These are phyloP conservation scores for Cyclotella cryptica DNA, from an alignment of 108 stramenopile species.

Conservation along the genomic window DNA sequence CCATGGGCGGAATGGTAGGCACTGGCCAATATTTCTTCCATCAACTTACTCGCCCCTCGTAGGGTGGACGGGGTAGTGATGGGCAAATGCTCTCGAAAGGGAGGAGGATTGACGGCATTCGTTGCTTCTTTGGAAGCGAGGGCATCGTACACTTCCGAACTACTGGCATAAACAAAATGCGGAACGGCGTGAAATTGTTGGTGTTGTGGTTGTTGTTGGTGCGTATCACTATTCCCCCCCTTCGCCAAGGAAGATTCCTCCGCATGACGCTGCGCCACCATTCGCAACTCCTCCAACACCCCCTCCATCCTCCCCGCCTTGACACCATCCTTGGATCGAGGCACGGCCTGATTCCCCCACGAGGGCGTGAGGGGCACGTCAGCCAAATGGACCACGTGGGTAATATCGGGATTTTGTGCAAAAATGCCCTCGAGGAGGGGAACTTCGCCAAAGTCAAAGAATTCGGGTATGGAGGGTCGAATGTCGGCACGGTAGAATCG, in stretches of 20 bases:
- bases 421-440: slow-evolving; percentile 84
- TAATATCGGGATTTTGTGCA: slow-evolving; percentile 73
- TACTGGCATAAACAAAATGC: slow-evolving; percentile 62
- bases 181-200: slow-evolving; percentile 29
- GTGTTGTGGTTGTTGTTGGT: too few relatives aligned
- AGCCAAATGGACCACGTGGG: slow-evolving; percentile 85
- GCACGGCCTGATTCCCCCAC: slow-evolving; percentile 59
- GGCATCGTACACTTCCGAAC: slow-evolving; percentile 57
- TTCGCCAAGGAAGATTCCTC: neutral
- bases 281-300: slow-evolving; percentile 70
- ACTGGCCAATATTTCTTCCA: slow-evolving; percentile 80
- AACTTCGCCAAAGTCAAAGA: slow-evolving; percentile 75
- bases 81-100: slow-evolving; percentile 66
- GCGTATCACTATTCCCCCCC: neutral
- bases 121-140: slow-evolving; percentile 31
- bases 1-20: slow-evolving; percentile 77
- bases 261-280: too few relatives aligned
- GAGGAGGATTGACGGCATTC: slow-evolving; percentile 41
- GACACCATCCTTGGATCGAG: slow-evolving; percentile 65
- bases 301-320: slow-evolving; percentile 85
- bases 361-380: slow-evolving; percentile 17
- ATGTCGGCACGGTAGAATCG: slow-evolving; percentile 80
- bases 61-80: slow-evolving; percentile 73
- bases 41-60: slow-evolving; percentile 77
- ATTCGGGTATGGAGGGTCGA: slow-evolving; percentile 88